Percentiles rank a stretch among this genome's conserved stretches.
Conservation (phyloP, 192 early-diverging fungal species). For the Dissophora ornata region DNA sequence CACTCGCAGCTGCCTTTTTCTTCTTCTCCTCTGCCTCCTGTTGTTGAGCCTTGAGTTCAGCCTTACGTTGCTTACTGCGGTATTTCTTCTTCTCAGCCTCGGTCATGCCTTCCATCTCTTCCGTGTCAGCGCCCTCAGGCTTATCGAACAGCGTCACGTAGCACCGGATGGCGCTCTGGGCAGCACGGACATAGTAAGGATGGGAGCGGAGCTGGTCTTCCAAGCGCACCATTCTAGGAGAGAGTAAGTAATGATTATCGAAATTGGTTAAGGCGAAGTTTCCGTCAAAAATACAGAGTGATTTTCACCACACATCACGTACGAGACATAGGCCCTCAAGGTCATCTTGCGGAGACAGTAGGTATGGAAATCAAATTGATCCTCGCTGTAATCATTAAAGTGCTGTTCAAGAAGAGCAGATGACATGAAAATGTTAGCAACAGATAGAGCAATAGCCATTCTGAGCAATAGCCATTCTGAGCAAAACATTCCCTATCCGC, state of each 20-base stretch:
- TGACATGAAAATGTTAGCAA: too few relatives aligned
- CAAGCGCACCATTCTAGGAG: too few relatives aligned
- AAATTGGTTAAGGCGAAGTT: too few relatives aligned
- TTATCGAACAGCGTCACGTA: slow-evolving; percentile 48
- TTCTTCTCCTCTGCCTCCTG: slow-evolving; percentile 64
- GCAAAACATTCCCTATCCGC: too few relatives aligned
- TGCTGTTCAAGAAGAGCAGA: too few relatives aligned
- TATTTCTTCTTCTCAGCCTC: slow-evolving; percentile 84
- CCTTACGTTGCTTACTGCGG: slow-evolving; percentile 79
- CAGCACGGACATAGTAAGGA: slow-evolving; percentile 78
- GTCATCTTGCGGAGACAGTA: slow-evolving; percentile 93
- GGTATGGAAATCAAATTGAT: slow-evolving; percentile 97
- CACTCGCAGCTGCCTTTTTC: slow-evolving; percentile 48
- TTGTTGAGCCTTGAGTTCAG: slow-evolving; percentile 72
- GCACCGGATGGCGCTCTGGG: slow-evolving; percentile 75
- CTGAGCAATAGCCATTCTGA: too few relatives aligned
- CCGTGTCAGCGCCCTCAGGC: slow-evolving; percentile 46
- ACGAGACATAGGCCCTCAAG: slow-evolving; percentile 86
- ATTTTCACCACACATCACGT: too few relatives aligned
- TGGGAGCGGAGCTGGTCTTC: slow-evolving; percentile 82
- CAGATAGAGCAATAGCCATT: too few relatives aligned
- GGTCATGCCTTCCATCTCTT: slow-evolving; percentile 63
- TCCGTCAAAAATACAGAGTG: too few relatives aligned
- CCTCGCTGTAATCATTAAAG: slow-evolving; percentile 88
- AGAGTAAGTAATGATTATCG: too few relatives aligned